phyloP scores from a whole-genome alignment of 1,284 basidiomycete species.

The Ganoderma sinense region DNA sequence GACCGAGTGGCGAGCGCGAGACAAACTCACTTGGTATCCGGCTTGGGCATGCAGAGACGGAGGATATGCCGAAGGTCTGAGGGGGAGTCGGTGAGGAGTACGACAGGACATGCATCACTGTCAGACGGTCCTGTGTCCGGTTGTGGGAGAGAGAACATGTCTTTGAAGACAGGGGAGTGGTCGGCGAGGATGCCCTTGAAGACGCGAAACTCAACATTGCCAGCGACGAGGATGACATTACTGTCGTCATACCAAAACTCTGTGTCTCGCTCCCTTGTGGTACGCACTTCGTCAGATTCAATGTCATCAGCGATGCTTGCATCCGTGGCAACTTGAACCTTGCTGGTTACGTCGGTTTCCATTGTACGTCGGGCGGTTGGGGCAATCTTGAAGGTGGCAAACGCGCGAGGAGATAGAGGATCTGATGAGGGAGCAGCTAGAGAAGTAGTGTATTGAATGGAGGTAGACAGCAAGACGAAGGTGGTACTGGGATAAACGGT shows the following conservation, averaged over 20 bases:
- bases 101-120: background rate
- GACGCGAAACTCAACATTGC: slow-evolving; percentile 18
- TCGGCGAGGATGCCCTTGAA: slow-evolving; percentile 21
- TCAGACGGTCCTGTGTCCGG: background rate
- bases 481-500: too few species aligned
- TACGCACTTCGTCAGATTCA: too few species aligned
- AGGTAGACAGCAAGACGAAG: too few species aligned
- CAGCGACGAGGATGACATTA: background rate
- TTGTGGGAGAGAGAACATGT: slow-evolving; percentile 18
- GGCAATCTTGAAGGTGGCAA: too few species aligned
- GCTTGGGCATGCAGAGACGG: background rate
- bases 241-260: background rate
- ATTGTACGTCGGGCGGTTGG: too few species aligned
- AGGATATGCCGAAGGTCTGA: slow-evolving; percentile 3
- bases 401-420: too few species aligned
- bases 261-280: background rate
- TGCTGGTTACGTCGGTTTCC: too few species aligned
- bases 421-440: too few species aligned
- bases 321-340: too few species aligned
- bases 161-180: slow-evolving; percentile 21
- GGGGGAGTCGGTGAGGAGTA: slow-evolving; percentile 3
- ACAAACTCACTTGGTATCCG: background rate
- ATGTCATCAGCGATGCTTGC: too few species aligned
- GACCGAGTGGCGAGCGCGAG: background rate
- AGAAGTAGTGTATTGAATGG: too few species aligned